A percentile compares a stretch with the other conserved stretches of the same genome.
These are phyloP conservation scores for Chytriomyces confervae DNA, from an alignment of 192 early-diverging fungal species.

Conservation along the genomic window DNA sequence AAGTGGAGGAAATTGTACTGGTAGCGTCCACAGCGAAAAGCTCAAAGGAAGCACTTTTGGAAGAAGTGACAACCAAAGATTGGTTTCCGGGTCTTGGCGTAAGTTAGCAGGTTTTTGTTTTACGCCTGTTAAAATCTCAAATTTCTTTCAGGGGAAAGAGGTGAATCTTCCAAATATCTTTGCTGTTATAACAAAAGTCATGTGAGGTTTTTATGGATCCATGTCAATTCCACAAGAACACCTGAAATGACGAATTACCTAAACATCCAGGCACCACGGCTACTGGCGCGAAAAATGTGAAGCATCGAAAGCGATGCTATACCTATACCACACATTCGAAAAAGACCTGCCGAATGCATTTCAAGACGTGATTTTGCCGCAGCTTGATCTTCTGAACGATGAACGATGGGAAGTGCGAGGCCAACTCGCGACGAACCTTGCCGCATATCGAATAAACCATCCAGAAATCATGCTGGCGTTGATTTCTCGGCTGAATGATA, in stretches of 20 bases:
- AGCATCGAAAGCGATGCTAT: constrained; percentile 23
- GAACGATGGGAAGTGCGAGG: constrained; percentile 50
- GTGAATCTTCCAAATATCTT: constrained; percentile 39
- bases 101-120: constrained; percentile 12
- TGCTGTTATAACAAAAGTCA: constrained; percentile 37
- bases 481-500: constrained; percentile 44
- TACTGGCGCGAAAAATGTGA: constrained; percentile 35
- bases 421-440: constrained; percentile 42
- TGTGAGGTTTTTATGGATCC: constrained; percentile 8
- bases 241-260: background rate
- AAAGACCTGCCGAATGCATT: constrained; percentile 50
- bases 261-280: background rate
- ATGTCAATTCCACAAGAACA: background rate
- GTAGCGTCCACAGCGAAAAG: too few relatives aligned
- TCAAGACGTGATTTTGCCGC: constrained; percentile 40
- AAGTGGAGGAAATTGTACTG: background rate
- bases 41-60: constrained; percentile 8
- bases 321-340: constrained; percentile 48
- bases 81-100: constrained; percentile 56
- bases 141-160: constrained; percentile 43
- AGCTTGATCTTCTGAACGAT: constrained; percentile 44
- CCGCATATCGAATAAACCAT: constrained; percentile 42
- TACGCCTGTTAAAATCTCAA: background rate
- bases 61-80: constrained; percentile 34
- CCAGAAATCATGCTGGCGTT: constrained; percentile 42